phyloP scores from a whole-genome alignment of 2,329 filamentous ascomycete species.

The Xylaria arbuscula region DNA sequence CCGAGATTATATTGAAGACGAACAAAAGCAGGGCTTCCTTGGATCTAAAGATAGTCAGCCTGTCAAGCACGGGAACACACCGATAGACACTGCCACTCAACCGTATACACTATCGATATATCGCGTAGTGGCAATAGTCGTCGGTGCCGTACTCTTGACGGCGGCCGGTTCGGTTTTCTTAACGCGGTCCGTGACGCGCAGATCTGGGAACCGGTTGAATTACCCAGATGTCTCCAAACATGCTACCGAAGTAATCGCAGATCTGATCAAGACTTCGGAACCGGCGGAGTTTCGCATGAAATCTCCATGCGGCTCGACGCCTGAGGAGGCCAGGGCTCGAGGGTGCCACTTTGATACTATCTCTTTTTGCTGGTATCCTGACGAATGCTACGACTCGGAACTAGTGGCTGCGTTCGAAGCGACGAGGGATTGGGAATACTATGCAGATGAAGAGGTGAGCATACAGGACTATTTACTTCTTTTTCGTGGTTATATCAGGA shows the following conservation, averaged over 20 bases:
- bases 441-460: slow-evolving; percentile 10
- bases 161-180: slow-evolving; percentile 4
- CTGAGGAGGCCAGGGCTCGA: slow-evolving; percentile 36
- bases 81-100: background rate
- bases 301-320: slow-evolving; percentile 37
- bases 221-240: slow-evolving; percentile 22
- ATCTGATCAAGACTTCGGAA: slow-evolving; percentile 10
- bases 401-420: slow-evolving; percentile 39
- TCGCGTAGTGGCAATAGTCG: slow-evolving; percentile 10
- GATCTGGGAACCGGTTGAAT: background rate
- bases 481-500: background rate
- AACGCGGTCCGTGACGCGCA: background rate
- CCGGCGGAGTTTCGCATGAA: slow-evolving; percentile 34
- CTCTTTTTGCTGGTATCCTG: slow-evolving; percentile 44
- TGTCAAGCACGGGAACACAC: background rate
- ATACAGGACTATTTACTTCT: background rate
- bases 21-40: slow-evolving; percentile 21
- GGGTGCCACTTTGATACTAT: slow-evolving; percentile 47
- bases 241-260: slow-evolving; percentile 6
- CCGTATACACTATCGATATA: slow-evolving; percentile 14
- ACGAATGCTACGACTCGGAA: slow-evolving; percentile 43
- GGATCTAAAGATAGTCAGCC: slow-evolving; percentile 5
- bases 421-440: slow-evolving; percentile 28
- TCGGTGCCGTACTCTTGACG: slow-evolving; percentile 9
- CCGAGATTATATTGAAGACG: slow-evolving; percentile 8